phyloP scores from a whole-genome alignment of 148 eudicot species.

The Hydrangea macrophylla region DNA sequence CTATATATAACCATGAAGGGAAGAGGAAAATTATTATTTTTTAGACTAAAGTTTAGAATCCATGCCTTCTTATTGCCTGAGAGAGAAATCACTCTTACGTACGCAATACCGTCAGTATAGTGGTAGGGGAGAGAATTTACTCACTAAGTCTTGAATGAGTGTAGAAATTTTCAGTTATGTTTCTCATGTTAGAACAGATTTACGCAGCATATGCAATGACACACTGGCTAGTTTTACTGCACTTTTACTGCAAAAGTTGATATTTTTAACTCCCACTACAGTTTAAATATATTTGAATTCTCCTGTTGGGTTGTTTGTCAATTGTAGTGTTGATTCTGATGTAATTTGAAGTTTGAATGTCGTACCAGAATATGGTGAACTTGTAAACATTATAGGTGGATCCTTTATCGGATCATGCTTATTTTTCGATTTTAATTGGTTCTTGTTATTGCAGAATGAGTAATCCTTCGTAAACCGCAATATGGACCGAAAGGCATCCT shows the following conservation, averaged over 20 bases:
- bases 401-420: neutral
- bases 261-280: neutral
- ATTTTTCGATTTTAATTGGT: neutral
- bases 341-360: neutral
- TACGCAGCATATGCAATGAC: too few relatives aligned
- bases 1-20: too few relatives aligned
- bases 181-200: too few relatives aligned
- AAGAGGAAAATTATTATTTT: too few relatives aligned
- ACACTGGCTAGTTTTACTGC: neutral
- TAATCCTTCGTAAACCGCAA: neutral
- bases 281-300: neutral
- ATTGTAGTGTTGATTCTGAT: neutral
- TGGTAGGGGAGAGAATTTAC: too few relatives aligned
- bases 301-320: neutral
- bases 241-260: neutral
- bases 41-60: too few relatives aligned
- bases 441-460: neutral
- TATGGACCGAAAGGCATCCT: neutral
- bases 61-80: too few relatives aligned
- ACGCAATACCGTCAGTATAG: too few relatives aligned
- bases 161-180: neutral
- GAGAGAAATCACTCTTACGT: too few relatives aligned
- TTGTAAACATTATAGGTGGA: neutral
- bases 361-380: neutral
- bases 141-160: too few relatives aligned